A percentile compares a stretch with the other conserved stretches of the same genome.
phyloP scores from a whole-genome alignment of 176 grass and related monocot genomes.

The Zizania latifolia region DNA sequence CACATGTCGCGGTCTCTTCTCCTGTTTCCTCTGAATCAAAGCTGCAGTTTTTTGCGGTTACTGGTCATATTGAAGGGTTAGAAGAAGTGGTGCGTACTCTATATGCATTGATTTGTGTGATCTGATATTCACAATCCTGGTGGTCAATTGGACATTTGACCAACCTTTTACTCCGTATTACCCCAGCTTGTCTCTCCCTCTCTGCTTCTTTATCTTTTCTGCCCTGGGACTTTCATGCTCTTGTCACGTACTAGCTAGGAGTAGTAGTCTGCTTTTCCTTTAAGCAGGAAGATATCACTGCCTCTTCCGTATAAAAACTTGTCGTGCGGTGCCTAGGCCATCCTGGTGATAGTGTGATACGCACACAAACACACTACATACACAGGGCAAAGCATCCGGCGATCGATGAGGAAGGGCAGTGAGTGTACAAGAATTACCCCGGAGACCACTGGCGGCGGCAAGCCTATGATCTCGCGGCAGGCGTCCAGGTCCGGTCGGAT shows the following conservation, averaged over 20 bases:
- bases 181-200: conserved; percentile 35
- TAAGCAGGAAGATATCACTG: conserved; percentile 2
- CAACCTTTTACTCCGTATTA: conserved; percentile 33
- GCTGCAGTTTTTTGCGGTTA: conserved; percentile 27
- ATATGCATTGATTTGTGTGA: conserved; percentile 27
- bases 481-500: conserved; percentile 22
- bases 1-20: conserved; percentile 24
- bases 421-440: conserved; percentile 53
- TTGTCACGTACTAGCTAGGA: conserved; percentile 42
- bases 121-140: conserved; percentile 27
- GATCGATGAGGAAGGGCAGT: conserved; percentile 56
- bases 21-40: conserved; percentile 1
- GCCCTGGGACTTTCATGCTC: conserved; percentile 41
- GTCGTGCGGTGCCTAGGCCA: not conserved
- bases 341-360: not conserved
- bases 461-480: conserved; percentile 26
- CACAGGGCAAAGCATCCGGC: conserved; percentile 5
- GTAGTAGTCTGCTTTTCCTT: conserved; percentile 22
- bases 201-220: conserved; percentile 47
- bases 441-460: conserved; percentile 37
- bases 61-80: conserved; percentile 32
- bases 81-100: conserved; percentile 15
- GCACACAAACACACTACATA: conserved; percentile 1
- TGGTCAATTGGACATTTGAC: conserved; percentile 47
- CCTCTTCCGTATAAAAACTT: conserved; percentile 44